Base-by-base conservation (phyloP, 2,329 filamentous ascomycete species). In the Colletotrichum eleusines region DNA sequence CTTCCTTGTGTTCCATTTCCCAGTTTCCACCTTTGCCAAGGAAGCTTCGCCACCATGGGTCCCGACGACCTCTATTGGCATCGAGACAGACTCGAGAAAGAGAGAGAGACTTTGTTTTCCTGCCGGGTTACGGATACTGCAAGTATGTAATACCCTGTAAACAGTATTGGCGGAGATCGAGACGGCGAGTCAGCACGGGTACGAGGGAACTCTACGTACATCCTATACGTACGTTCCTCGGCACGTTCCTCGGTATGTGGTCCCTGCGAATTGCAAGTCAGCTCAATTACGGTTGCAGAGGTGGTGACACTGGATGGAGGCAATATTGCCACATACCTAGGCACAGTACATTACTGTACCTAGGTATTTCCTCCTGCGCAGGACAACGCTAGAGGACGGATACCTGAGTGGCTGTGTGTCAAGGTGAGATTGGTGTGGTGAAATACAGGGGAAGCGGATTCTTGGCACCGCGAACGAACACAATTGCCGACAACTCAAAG, bases 31-130 rank as follows among this genome's bases (percentile, higher is more conserved):
- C 65, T 48, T 63, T 65, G 69, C 69, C 69, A 71, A 71, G 69
- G 64, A 60, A 71, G 69, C 69, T 71, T 71, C 69, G 69, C 69
- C 69, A 69, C 69, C 58, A 69, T 64, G 35, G 64, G 53, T 54
- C 28, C 38, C 44, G 28, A 9, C n/a, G 3, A n/a, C n/a, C n/a
- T 55, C 42, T 31, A 38, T 28, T 26, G 18, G 31, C 12, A 50
- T 16, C 44, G 28, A 46, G 38, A 20, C 8, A 46, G 38, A 20
- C 8, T n/a, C 44, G 23, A 33, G 46, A 16, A 6, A n/a, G n/a
- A 12, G 26, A n/a, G n/a, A n/a, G n/a, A 70, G 58, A 53, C 50
- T 67, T 8, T 40, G 31, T 58, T 31, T 57, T 58, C 48, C 63
- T 63, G 33, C 63, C 46, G 48, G 42, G 28, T n/a, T n/a, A n/a